These are phyloP conservation scores for Diaporthe batatas DNA, from an alignment of 2,329 filamentous ascomycete genomes.

Conservation along the genomic window DNA sequence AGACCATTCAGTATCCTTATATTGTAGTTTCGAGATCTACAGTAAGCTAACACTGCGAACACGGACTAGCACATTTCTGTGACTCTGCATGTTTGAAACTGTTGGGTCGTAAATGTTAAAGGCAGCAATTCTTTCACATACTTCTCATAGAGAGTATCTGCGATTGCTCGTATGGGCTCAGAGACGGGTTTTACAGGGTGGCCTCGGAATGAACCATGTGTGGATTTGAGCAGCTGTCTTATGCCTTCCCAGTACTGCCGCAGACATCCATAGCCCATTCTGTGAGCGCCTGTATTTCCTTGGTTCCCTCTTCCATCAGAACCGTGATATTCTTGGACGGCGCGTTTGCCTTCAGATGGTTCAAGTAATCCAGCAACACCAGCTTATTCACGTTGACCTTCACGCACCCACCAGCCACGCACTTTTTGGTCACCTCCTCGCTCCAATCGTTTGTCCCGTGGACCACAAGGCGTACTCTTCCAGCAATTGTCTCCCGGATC, in stretches of 20 bases:
- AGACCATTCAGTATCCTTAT: too few relatives aligned
- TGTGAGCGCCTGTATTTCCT: conserved; percentile 39
- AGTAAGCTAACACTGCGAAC: too few relatives aligned
- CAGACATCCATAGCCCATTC: conserved; percentile 41
- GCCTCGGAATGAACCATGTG: too few relatives aligned
- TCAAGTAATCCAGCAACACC: conserved; percentile 39
- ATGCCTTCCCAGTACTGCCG: conserved; percentile 37
- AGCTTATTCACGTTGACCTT: conserved; percentile 40
- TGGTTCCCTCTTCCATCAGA: conserved; percentile 39
- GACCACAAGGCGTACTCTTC: conserved; percentile 31
- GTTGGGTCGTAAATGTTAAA: neutral
- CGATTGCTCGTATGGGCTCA: neutral
- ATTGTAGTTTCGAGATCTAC: neutral
- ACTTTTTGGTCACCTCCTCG: conserved; percentile 34
- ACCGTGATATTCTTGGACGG: conserved; percentile 29
- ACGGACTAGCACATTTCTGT: too few relatives aligned
- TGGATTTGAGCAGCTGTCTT: neutral
- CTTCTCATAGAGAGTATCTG: neutral
- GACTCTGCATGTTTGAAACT: neutral
- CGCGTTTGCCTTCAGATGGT: conserved; percentile 37
- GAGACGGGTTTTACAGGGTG: neutral
- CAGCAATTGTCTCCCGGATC: conserved; percentile 25
- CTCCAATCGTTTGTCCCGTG: conserved; percentile 34
- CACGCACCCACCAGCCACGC: conserved; percentile 31
- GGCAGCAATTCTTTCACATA: neutral